These are phyloP conservation scores for Sarcodon sp. DNA, from an alignment of 768 basidiomycete genomes.

Conservation along the genomic window DNA sequence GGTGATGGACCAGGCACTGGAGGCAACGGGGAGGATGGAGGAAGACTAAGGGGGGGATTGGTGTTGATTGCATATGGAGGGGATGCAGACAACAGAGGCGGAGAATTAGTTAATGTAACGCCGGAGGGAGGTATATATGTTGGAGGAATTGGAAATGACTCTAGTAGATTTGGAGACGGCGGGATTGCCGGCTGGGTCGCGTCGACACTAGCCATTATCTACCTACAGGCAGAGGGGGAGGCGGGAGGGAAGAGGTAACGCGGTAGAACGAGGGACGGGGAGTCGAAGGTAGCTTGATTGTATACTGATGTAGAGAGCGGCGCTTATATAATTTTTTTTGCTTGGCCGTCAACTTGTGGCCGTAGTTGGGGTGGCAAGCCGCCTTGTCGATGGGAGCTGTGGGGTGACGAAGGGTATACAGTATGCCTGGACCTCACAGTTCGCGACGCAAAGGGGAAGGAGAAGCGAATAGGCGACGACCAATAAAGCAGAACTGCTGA, in stretches of 20 bases:
- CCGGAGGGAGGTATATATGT: conserved; percentile 17
- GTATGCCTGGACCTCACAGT: too few species aligned
- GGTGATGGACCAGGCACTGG: conserved; percentile 50
- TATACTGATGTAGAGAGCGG: too few species aligned
- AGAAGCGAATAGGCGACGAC: too few species aligned
- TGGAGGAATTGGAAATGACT: conserved; percentile 19
- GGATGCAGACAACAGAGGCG: conserved; percentile 6
- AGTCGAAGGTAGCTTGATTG: neutral
- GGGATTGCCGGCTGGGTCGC: neutral
- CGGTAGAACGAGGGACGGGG: neutral
- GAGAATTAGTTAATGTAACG: conserved; percentile 2
- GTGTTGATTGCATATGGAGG: conserved; percentile 4
- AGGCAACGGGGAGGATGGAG: conserved; percentile 47
- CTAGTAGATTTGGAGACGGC: conserved; percentile 13
- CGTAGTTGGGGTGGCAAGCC: too few species aligned
- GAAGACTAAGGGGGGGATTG: conserved; percentile 47
- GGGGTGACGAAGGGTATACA: too few species aligned
- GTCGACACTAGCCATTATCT: neutral
- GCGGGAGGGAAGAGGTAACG: neutral
- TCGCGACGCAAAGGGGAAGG: too few species aligned
- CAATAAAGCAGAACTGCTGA: too few species aligned
- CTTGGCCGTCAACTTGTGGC: too few species aligned
- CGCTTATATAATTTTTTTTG: too few species aligned
- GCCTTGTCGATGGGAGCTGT: too few species aligned
- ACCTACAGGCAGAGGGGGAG: neutral